phyloP scores from a whole-genome alignment of 148 eudicot genomes.

The Rhododendron mucronatum region DNA sequence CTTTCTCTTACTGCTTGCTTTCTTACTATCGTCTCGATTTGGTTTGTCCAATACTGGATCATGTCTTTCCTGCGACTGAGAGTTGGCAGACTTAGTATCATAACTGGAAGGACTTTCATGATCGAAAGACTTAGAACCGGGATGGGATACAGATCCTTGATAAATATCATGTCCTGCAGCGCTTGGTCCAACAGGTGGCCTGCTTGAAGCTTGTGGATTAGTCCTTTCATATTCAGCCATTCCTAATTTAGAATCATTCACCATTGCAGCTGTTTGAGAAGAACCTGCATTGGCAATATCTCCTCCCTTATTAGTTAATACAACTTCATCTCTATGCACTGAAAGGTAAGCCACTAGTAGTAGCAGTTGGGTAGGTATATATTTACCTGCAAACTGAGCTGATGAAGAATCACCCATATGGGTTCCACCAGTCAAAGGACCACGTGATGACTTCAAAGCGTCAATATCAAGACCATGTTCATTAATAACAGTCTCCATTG shows the following conservation, averaged over 20 bases:
- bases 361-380: not conserved
- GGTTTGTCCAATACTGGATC: constrained; percentile 57
- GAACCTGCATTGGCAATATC: constrained; percentile 40
- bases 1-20: constrained; percentile 50
- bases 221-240: constrained; percentile 45
- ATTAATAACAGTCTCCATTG: constrained; percentile 95
- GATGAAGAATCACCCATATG: constrained; percentile 62
- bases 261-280: constrained; percentile 48
- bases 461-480: constrained; percentile 88
- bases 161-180: constrained; percentile 52
- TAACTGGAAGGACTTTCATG: constrained; percentile 78
- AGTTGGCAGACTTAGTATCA: constrained; percentile 57
- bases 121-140: constrained; percentile 47
- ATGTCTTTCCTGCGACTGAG: constrained; percentile 58
- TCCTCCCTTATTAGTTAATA: constrained; percentile 1
- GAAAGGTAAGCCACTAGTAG: not conserved
- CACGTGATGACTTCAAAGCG: constrained; percentile 65
- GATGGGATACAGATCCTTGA: constrained; percentile 61
- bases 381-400: constrained; percentile 59
- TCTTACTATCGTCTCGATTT: constrained; percentile 48
- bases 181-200: constrained; percentile 48
- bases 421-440: constrained; percentile 51
- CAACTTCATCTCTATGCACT: not conserved
- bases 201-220: constrained; percentile 43
- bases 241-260: constrained; percentile 41